phyloP scores from a whole-genome alignment of 495 filamentous ascomycete species.

The Aspergillus coremiiformis region DNA sequence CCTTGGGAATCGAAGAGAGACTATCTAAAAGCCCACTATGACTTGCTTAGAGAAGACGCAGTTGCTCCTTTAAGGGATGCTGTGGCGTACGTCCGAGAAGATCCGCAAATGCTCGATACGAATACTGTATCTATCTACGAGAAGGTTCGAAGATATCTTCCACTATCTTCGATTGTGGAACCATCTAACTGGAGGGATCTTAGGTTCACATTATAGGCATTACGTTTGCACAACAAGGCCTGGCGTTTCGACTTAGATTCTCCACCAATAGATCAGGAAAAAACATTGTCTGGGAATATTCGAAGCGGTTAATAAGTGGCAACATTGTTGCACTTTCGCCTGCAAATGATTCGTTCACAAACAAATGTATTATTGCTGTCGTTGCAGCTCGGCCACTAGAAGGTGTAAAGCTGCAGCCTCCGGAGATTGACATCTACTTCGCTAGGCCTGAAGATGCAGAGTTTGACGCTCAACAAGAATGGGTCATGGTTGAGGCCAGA shows the following conservation, averaged over 20 bases:
- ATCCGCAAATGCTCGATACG: constrained; percentile 45
- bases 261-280: constrained; percentile 59
- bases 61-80: constrained; percentile 53
- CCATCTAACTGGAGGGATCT: neutral
- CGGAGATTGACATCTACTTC: constrained; percentile 72
- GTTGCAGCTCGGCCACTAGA: constrained; percentile 63
- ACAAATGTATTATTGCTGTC: constrained; percentile 60
- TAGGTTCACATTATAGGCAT: constrained; percentile 62
- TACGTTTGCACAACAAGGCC: constrained; percentile 53
- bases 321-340: constrained; percentile 65
- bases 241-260: constrained; percentile 63
- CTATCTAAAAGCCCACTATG: constrained; percentile 59
- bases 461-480: constrained; percentile 63
- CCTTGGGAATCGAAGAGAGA: constrained; percentile 42
- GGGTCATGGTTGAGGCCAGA: constrained; percentile 71
- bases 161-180: neutral
- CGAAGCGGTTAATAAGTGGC: constrained; percentile 62
- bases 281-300: constrained; percentile 69
- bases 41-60: constrained; percentile 58
- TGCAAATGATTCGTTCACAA: constrained; percentile 54
- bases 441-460: constrained; percentile 49
- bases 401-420: constrained; percentile 55
- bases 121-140: constrained; percentile 63
- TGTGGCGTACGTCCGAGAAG: constrained; percentile 39
- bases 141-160: constrained; percentile 39